Evolutionary conservation across 1,284 basidiomycete genomes (phyloP).

Genomic region (Prillingera fragicola): DNA sequence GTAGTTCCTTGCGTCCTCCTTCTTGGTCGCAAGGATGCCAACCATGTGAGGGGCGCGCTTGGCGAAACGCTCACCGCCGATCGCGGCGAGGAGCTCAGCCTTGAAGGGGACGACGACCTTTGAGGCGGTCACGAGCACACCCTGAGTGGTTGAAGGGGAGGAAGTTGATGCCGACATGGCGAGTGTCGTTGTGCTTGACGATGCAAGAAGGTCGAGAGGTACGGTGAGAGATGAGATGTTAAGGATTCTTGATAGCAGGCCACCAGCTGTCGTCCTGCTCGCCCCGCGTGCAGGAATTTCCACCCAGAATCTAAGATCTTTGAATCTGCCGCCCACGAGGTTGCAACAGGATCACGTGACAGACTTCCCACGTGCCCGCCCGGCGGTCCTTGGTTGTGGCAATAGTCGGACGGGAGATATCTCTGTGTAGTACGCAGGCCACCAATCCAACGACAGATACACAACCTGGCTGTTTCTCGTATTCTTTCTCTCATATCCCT

Average conservation of each 20-base stretch:
- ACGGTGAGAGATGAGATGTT: not conserved
- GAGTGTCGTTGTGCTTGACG: not conserved
- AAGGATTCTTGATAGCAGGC: too few species aligned
- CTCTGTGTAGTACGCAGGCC: not conserved
- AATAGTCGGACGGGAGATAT: not conserved
- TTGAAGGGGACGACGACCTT: conserved; percentile 49
- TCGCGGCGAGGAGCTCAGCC: conserved; percentile 39
- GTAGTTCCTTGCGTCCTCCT: conserved; percentile 81
- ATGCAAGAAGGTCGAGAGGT: not conserved
- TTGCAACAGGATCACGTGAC: too few species aligned
- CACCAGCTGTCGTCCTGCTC: not conserved
- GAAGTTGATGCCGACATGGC: conserved; percentile 13
- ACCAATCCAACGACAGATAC: too few species aligned
- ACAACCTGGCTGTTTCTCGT: too few species aligned
- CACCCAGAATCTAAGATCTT: too few species aligned
- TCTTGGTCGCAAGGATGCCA: conserved; percentile 83
- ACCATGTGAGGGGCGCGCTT: conserved; percentile 65
- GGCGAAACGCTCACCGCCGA: conserved; percentile 31
- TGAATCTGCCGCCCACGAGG: too few species aligned
- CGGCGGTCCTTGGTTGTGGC: too few species aligned
- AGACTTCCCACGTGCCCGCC: too few species aligned
- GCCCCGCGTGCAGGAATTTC: too few species aligned
- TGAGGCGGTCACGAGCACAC: conserved; percentile 45
- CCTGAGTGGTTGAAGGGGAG: conserved; percentile 23
- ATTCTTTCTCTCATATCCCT: too few species aligned